Evolutionary conservation across 2,329 filamentous ascomycete genomes (phyloP).

Genomic region (Penicillium sp.): DNA sequence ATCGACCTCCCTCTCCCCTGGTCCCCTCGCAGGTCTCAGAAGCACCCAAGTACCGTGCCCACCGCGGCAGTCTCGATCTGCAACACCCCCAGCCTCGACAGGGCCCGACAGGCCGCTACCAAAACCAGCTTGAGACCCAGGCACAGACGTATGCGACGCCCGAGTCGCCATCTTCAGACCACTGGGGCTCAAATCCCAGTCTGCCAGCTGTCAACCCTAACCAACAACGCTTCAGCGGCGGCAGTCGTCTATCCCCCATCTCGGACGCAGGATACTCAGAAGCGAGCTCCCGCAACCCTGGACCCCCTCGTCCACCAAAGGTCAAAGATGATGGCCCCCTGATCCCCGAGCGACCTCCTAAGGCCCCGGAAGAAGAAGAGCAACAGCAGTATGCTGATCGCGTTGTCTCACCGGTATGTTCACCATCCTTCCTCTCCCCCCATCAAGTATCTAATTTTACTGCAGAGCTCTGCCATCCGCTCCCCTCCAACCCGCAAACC

Average conservation of each 20-base stretch:
- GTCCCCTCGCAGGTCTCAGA: slow-evolving; percentile 62
- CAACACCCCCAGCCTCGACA: slow-evolving; percentile 68
- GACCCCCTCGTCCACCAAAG: slow-evolving; percentile 58
- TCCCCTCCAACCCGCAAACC: slow-evolving; percentile 49
- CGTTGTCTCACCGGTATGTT: slow-evolving; percentile 43
- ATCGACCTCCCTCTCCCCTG: slow-evolving; percentile 63
- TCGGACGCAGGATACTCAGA: slow-evolving; percentile 54
- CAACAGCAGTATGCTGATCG: slow-evolving; percentile 44
- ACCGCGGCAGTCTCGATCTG: slow-evolving; percentile 66
- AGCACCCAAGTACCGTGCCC: slow-evolving; percentile 67
- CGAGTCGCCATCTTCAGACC: slow-evolving; percentile 48
- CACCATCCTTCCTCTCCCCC: not conserved
- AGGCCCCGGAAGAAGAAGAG: slow-evolving; percentile 41
- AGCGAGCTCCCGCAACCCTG: slow-evolving; percentile 40
- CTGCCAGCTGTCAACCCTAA: slow-evolving; percentile 39
- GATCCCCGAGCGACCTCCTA: slow-evolving; percentile 56
- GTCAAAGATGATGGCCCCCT: slow-evolving; percentile 62
- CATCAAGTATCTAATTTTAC: not conserved
- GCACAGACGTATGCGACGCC: slow-evolving; percentile 57
- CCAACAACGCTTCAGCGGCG: slow-evolving; percentile 41
- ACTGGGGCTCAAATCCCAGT: slow-evolving; percentile 51
- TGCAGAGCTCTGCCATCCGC: slow-evolving; percentile 37
- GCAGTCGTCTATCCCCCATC: slow-evolving; percentile 49
- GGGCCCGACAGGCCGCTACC: slow-evolving; percentile 65
- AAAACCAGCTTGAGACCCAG: slow-evolving; percentile 64